Conservation (phyloP, 2,329 filamentous ascomycete species). For the Arthrobotrys musiformis region DNA sequence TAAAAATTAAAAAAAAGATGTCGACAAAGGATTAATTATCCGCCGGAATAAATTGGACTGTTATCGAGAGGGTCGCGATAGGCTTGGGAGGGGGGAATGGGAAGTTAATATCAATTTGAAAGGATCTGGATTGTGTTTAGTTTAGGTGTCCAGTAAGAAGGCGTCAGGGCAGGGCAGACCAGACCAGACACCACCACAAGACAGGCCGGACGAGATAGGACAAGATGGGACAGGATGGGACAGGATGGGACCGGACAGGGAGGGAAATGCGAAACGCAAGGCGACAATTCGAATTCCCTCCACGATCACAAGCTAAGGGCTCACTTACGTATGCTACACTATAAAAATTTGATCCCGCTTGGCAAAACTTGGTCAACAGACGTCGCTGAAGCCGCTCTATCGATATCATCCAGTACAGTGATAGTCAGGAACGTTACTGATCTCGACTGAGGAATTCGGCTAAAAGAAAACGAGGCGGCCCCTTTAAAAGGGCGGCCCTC, state of each 20-base stretch:
- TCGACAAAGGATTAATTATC: constrained; percentile 3
- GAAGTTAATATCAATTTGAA: not conserved
- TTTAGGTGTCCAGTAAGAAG: constrained; percentile 29
- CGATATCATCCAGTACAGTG: not conserved
- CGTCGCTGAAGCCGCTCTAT: not conserved
- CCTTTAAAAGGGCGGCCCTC: constrained; percentile 37
- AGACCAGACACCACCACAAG: not conserved
- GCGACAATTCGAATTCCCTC: not conserved
- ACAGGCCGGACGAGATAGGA: not conserved
- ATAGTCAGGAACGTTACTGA: constrained; percentile 26
- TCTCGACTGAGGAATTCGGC: constrained; percentile 26
- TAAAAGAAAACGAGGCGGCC: constrained; percentile 55
- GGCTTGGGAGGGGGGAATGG: not conserved
- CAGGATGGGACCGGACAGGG: not conserved
- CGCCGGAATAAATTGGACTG: constrained; percentile 14
- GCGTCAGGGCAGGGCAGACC: constrained; percentile 33
- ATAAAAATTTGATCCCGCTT: no score
- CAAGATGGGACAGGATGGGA: not conserved
- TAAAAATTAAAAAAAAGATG: no score
- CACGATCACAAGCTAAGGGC: not conserved
- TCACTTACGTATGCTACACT: no score
- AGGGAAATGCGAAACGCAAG: not conserved
- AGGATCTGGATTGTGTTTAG: constrained; percentile 6
- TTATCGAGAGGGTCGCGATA: constrained; percentile 24
- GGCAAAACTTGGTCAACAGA: no score